Base-by-base conservation (phyloP, 164 flowering plant genomes). In the Chloranthus sessilifolius region DNA sequence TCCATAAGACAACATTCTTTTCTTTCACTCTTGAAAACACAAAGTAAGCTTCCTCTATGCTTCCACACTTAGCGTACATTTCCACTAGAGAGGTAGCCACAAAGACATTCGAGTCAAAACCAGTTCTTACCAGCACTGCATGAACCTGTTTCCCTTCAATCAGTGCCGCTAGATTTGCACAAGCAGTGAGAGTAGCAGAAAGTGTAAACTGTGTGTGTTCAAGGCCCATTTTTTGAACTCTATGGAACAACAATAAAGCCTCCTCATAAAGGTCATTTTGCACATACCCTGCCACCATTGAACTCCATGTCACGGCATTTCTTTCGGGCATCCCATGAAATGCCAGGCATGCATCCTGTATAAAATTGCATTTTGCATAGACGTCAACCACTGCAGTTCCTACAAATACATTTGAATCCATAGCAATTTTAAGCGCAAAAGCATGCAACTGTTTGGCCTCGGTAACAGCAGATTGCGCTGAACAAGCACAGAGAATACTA, bases 231-330 rank as follows among this genome's bases (percentile, higher is more conserved):
- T 21, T 41, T 38, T 66, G 82, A 4, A 75, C 72, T 48, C 47
- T 63, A 3, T 44, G 74, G 56, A 76, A 83, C 57, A 83, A 52
- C 21, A 47, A 5, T 53, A 92, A 47, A 47, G 89, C 94, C 50
- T 92, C 87, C 61, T 92, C 89, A 58, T 70, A 75, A 43, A 76
- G 68, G 59, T 71, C 79, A 67, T 85, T 88, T 25, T 81, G 82
- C 53, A 79, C 94, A 63, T 56, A 79, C 1, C 98, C 94, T 1
- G 83, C 78, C 42, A 82, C 67, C 95, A 92, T 79, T 5, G 87
- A 88, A 71, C 88, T 88, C 96, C 96, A 92, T 0, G 85, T 82
- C 30, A 88, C 95, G 7, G 50, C 78, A 66, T 74, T 82, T 54
- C 60, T 79, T 44, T 81, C 75, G 5, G 60, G 61, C 88, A 88